Percentiles rank a stretch among this genome's conserved stretches.
These are phyloP conservation scores for Coemansia asiatica DNA, from an alignment of 192 early-diverging fungal species.

Conservation along the genomic window DNA sequence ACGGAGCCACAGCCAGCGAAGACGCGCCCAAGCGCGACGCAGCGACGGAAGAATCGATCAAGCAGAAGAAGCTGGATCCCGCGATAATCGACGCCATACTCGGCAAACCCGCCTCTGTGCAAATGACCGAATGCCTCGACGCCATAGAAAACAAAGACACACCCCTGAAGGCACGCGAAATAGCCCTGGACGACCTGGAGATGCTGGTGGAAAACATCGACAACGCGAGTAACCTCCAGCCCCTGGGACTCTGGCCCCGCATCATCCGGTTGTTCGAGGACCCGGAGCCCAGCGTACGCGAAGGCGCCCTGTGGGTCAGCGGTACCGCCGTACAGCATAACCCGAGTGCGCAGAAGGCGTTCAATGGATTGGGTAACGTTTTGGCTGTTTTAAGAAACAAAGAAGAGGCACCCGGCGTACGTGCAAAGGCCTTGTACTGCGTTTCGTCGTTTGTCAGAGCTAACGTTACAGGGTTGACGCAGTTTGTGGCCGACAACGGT, in stretches of 20 bases:
- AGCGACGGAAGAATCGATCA: slow-evolving; percentile 12
- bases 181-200: slow-evolving; percentile 93
- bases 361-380: slow-evolving; percentile 55
- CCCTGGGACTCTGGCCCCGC: slow-evolving; percentile 86
- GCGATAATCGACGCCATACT: slow-evolving; percentile 89
- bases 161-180: slow-evolving; percentile 63
- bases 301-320: slow-evolving; percentile 83
- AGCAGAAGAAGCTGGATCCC: slow-evolving; percentile 65
- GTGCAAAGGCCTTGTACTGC: slow-evolving; percentile 71
- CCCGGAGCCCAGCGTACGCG: slow-evolving; percentile 60
- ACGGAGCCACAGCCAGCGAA: slow-evolving; percentile 71
- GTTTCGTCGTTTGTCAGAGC: slow-evolving; percentile 67
- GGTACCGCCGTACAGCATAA: slow-evolving; percentile 97
- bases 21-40: slow-evolving; percentile 58
- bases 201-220: slow-evolving; percentile 85
- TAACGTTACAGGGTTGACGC: slow-evolving; percentile 55
- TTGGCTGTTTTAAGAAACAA: slow-evolving; percentile 49
- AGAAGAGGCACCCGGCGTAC: slow-evolving; percentile 46
- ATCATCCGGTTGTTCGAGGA: slow-evolving; percentile 58
- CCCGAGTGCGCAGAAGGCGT: slow-evolving; percentile 73
- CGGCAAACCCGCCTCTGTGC: slow-evolving; percentile 83
- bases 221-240: slow-evolving; percentile 86
- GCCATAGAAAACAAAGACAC: slow-evolving; percentile 61
- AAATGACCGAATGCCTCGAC: slow-evolving; percentile 84
- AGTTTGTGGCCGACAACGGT: slow-evolving; percentile 56